These are phyloP conservation scores for Pogostemon cablin DNA, from an alignment of 257 asterid genomes.

Conservation along the genomic window DNA sequence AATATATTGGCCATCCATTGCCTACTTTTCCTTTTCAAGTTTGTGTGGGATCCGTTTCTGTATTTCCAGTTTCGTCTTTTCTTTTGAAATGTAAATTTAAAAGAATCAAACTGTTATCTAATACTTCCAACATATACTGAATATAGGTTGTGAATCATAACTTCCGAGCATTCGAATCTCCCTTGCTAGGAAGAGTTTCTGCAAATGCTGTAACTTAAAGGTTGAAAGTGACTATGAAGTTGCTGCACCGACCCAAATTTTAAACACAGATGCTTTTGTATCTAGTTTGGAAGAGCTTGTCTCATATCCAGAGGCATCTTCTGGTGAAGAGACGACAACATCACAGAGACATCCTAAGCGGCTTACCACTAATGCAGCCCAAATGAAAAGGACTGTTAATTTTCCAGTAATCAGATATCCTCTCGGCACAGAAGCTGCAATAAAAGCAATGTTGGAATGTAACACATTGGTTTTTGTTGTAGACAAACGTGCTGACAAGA, in stretches of 20 bases:
- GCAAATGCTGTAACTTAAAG: slow-evolving; percentile 27
- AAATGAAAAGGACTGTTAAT: slow-evolving; percentile 35
- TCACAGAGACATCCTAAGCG: slow-evolving; percentile 47
- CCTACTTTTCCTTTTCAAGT: too few relatives aligned
- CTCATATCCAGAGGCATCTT: slow-evolving; percentile 18
- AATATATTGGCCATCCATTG: too few relatives aligned
- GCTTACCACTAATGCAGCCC: slow-evolving; percentile 42
- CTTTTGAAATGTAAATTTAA: background rate
- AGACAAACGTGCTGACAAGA: slow-evolving; percentile 67
- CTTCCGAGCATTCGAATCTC: slow-evolving; percentile 33
- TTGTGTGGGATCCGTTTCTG: too few relatives aligned
- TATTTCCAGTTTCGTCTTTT: too few relatives aligned
- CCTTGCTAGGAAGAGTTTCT: slow-evolving; percentile 8
- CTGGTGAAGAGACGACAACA: slow-evolving; percentile 24
- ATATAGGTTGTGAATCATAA: slow-evolving; percentile 39
- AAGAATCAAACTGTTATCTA: background rate
- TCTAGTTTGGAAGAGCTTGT: slow-evolving; percentile 20
- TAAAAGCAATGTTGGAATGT: slow-evolving; percentile 45
- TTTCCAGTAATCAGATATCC: slow-evolving; percentile 59
- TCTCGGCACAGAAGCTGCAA: slow-evolving; percentile 55
- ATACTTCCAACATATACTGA: slow-evolving; percentile 18
- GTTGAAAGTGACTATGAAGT: slow-evolving; percentile 9
- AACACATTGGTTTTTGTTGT: slow-evolving; percentile 74
- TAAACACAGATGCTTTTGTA: background rate
- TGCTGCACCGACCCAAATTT: slow-evolving; percentile 18